phyloP scores from a whole-genome alignment of 1,284 basidiomycete species.

The Ustanciosporium gigantosporum region DNA sequence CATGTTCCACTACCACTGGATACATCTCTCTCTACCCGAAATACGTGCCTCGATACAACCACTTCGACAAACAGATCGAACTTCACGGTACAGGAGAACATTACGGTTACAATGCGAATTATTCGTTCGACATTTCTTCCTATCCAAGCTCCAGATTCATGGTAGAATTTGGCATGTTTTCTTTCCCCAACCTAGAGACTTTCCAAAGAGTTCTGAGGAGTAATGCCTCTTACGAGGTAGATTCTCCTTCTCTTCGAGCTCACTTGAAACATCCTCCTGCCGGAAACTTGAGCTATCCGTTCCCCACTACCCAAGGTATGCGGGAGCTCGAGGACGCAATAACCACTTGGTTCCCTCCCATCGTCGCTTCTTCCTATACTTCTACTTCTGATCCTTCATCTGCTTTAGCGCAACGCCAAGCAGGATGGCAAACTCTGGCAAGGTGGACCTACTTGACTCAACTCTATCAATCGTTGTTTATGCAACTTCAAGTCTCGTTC shows the following conservation, averaged over 20 bases:
- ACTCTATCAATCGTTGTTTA: constrained; percentile 21
- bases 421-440: too few relatives aligned
- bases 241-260: constrained; percentile 68
- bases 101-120: constrained; percentile 67
- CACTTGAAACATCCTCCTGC: constrained; percentile 68
- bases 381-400: neutral
- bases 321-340: constrained; percentile 67
- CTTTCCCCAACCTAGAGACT: constrained; percentile 70
- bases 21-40: constrained; percentile 68
- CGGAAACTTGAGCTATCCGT: constrained; percentile 67
- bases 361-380: too few relatives aligned
- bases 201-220: constrained; percentile 68
- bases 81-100: constrained; percentile 65
- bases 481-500: constrained; percentile 68
- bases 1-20: constrained; percentile 67
- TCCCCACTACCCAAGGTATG: constrained; percentile 68
- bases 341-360: constrained; percentile 60
- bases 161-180: constrained; percentile 72
- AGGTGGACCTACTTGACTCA: constrained; percentile 38
- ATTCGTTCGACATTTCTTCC: constrained; percentile 68
- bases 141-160: constrained; percentile 69
- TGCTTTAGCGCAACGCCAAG: neutral
- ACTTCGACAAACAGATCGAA: constrained; percentile 65
- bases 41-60: constrained; percentile 67
- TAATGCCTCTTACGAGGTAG: constrained; percentile 68